Evolutionary conservation across 129 eudicot species (phyloP).

Genomic region (Centaurea solstitialis): DNA sequence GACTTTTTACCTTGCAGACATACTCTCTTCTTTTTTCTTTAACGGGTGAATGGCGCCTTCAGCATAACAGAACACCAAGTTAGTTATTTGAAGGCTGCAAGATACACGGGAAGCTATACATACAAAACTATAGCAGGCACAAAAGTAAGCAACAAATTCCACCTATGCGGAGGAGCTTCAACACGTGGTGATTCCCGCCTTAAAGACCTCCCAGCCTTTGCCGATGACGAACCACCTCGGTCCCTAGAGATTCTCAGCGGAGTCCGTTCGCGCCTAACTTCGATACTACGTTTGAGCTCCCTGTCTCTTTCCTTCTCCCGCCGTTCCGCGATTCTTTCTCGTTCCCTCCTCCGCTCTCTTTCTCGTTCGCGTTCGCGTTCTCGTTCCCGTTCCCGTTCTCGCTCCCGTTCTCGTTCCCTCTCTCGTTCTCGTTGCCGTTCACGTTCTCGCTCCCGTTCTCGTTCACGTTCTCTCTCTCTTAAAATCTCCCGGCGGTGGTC

Average conservation of each 20-base stretch:
- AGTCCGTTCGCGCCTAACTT: constrained; percentile 59
- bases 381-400: constrained; percentile 57
- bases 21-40: constrained; percentile 93
- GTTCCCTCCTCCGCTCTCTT: constrained; percentile 63
- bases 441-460: constrained; percentile 67
- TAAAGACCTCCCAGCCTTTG: constrained; percentile 54
- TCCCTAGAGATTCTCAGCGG: constrained; percentile 75
- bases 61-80: constrained; percentile 81
- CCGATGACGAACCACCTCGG: constrained; percentile 55
- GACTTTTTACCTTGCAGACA: constrained; percentile 89
- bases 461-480: constrained; percentile 66
- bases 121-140: constrained; percentile 50
- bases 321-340: constrained; percentile 49
- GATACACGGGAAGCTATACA: constrained; percentile 55
- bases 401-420: constrained; percentile 60
- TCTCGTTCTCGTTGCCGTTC: constrained; percentile 50
- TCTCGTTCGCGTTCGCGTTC: constrained; percentile 56
- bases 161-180: constrained; percentile 80
- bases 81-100: constrained; percentile 68
- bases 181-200: constrained; percentile 82
- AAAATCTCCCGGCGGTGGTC: constrained; percentile 59
- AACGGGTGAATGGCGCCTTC: constrained; percentile 97
- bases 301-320: constrained; percentile 59
- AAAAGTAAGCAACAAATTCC: constrained; percentile 59
- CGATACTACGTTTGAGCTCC: constrained; percentile 52